Evolutionary conservation across 495 filamentous ascomycete species (phyloP), one percentile per base, ranked within the genome.

Genomic region (Aspergillus coremiiformis): DNA sequence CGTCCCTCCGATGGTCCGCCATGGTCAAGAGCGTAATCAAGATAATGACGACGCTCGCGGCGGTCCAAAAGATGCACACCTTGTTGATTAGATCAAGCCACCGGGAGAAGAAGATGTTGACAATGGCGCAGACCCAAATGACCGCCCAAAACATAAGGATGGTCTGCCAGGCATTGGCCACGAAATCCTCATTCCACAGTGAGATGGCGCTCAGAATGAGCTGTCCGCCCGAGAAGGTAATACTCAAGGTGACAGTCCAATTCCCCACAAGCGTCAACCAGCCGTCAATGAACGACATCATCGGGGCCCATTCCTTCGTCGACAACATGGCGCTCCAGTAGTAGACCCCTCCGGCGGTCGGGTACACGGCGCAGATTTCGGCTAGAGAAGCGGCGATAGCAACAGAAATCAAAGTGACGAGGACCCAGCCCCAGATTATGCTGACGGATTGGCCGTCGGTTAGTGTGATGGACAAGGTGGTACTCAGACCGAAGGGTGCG

Each of bases 231-330:
- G 66, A 61, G 46, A 79, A 74, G 41, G 71, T 75, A 33, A 74
- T 75, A 30, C 69, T 75, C 3, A 77, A 67, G 6, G 74, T 75
- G 12, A 78, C 68, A 3, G 75, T 75, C 58, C 87, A 85, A 76
- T 85, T 89, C 0, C 84, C 86, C 1, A 82, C 80, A 4, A 86
- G 78, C 39, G 84, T 87, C 57, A 90, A 75, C 85, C 86, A 90
- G 21, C 86, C 86, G 11, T 84, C 84, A 15, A 83, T 80, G 70
- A 83, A 90, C 12, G 77, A 82, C 52, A 88, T 74, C 41, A 84
- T 62, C 5, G 80, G 80, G 4, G 79, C 81, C 78, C 79, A 87
- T 50, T 67, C 66, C 47, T 65, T 71, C 50, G 71, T 71, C 1
- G 71, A 67, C 17, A 79, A 72, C 64, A 85, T 84, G 7, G 85